Conservation (phyloP, 169 alveolate genomes). For the Perkinsus marinus region DNA sequence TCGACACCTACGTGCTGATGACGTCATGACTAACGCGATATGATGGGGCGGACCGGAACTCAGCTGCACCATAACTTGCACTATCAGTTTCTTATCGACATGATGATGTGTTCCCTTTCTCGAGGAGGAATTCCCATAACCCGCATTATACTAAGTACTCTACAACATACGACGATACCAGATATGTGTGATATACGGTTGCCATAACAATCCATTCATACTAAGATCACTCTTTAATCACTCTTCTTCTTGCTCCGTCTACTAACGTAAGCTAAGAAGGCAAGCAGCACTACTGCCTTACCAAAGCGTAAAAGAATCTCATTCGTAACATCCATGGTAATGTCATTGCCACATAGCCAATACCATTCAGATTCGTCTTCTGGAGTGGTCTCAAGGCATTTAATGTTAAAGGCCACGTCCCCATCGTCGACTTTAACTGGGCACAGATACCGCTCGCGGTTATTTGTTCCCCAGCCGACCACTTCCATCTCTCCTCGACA, state of each 20-base stretch:
- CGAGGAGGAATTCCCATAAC: too few relatives aligned
- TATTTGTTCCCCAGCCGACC: background rate
- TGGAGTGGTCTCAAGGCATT: background rate
- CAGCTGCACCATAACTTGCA: too few relatives aligned
- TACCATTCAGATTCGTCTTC: background rate
- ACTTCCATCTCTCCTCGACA: background rate
- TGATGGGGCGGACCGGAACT: too few relatives aligned
- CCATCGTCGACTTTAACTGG: background rate
- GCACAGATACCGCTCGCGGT: background rate
- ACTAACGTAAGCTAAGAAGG: background rate
- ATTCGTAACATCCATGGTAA: background rate
- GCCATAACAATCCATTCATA: too few relatives aligned
- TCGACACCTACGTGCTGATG: too few relatives aligned
- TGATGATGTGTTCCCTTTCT: too few relatives aligned
- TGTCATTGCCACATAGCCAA: background rate
- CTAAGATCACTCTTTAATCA: background rate
- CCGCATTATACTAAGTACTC: too few relatives aligned
- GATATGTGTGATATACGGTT: too few relatives aligned
- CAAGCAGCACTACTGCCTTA: background rate
- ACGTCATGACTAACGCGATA: too few relatives aligned
- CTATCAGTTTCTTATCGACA: too few relatives aligned
- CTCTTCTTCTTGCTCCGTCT: background rate
- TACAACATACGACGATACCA: too few relatives aligned
- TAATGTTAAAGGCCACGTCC: background rate
- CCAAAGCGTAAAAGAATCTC: background rate